phyloP scores from a whole-genome alignment of 495 filamentous ascomycete genomes.

The Tuber magnatum region DNA sequence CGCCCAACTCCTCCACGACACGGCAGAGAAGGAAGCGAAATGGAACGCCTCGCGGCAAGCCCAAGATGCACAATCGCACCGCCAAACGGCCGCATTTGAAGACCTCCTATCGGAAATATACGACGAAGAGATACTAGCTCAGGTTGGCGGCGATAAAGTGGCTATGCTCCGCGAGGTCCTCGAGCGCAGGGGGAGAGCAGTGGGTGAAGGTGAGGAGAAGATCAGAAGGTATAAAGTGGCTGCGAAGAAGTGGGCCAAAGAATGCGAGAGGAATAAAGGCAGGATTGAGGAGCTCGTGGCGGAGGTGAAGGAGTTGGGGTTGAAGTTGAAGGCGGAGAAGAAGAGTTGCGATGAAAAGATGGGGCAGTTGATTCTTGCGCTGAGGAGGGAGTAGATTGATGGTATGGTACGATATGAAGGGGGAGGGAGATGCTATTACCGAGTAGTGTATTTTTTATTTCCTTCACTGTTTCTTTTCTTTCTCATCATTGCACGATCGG shows the following conservation, averaged over 20 bases:
- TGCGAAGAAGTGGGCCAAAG: slow-evolving; percentile 27
- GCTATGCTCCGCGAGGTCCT: slow-evolving; percentile 7
- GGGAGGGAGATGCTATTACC: neutral
- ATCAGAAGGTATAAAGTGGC: slow-evolving; percentile 26
- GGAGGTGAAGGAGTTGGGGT: slow-evolving; percentile 26
- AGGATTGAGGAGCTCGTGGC: slow-evolving; percentile 28
- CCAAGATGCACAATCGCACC: neutral
- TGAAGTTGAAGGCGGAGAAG: slow-evolving; percentile 38
- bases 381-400: slow-evolving; percentile 23
- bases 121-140: neutral
- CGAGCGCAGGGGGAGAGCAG: slow-evolving; percentile 4
- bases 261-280: slow-evolving; percentile 22
- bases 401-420: neutral
- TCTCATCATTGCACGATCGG: neutral
- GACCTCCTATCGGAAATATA: neutral
- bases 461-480: neutral
- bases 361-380: slow-evolving; percentile 37
- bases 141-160: neutral
- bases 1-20: slow-evolving; percentile 31
- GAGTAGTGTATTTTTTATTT: neutral
- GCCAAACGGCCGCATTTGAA: neutral
- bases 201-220: slow-evolving; percentile 28
- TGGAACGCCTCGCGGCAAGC: slow-evolving; percentile 22
- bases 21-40: slow-evolving; percentile 32
- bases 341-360: slow-evolving; percentile 38